Evolutionary conservation across 306 rosid genomes (phyloP), one percentile per base, ranked within the genome.

Genomic region (Vigna unguiculata): DNA sequence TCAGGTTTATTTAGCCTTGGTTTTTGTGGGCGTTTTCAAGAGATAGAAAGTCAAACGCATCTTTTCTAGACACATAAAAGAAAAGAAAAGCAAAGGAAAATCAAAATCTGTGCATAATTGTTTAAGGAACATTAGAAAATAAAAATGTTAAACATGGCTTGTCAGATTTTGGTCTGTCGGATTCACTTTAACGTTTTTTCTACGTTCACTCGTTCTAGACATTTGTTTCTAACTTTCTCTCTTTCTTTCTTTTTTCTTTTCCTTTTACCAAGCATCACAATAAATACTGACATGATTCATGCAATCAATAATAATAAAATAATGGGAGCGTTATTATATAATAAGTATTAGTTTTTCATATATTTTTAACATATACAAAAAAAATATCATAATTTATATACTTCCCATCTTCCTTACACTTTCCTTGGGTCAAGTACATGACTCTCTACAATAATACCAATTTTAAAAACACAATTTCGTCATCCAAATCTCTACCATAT

Each of bases 11-110:
- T 76, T 81, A 77, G 72, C 78, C 40, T 69, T 70, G 83, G 86
- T 48, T 69, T 32, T 76, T 52, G 74, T 43, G 59, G 69, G 57
- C 52, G 54, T 71, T 65, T 71, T 62, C 17, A 22, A 25, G 74
- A 80, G 80, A 65, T 72, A 62, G 74, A 85, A 82, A 86, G 97
- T 85, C 90, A 88, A 82, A 85, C 75, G 81, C 68, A 85, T 74
- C 79, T 80, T 81, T 80, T 75, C 71, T 72, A 72, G 82, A 74
- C 12, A 40, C 45, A 32, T 32, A n/a, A n/a, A n/a, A n/a, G n/a
- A 9, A 40, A 38, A 40, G 45, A 9, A 40, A 40, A 40, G 13
- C 12, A 40, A 9, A 62, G 59, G 54, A 77, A 77, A 71, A 74
- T 40, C 5, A 43, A 78, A 82, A 61, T 21, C 46, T 72, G 36